Conservation (phyloP, 345 rosid species). For the Psidium guajava region DNA sequence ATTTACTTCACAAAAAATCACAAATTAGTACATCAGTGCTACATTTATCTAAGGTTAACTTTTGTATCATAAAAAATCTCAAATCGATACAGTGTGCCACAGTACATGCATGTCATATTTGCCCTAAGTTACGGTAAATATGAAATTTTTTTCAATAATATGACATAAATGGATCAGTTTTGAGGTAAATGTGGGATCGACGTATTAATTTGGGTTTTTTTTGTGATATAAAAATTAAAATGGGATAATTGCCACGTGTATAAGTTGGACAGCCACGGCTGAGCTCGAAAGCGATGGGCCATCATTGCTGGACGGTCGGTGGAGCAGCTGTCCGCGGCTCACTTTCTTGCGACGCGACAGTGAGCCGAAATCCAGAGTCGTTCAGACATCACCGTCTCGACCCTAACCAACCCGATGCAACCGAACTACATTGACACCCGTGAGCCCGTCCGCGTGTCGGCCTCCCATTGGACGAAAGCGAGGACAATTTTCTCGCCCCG, state of each 20-base stretch:
- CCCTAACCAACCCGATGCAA: background rate
- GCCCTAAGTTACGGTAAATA: background rate
- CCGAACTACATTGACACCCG: background rate
- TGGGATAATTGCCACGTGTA: too few relatives aligned
- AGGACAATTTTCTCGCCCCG: rapidly evolving
- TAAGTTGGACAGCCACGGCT: background rate
- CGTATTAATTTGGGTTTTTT: background rate
- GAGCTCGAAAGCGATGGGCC: background rate
- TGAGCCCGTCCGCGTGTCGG: background rate
- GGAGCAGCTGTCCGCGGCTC: background rate
- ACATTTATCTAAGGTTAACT: too few relatives aligned
- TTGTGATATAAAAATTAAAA: background rate
- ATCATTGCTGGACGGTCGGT: background rate
- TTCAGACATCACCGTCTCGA: background rate
- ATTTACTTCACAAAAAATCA: too few relatives aligned
- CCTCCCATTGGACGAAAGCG: rapidly evolving
- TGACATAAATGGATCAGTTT: too few relatives aligned
- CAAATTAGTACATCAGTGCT: too few relatives aligned
- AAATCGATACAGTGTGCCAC: rapidly evolving
- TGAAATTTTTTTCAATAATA: background rate
- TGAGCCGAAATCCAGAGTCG: background rate
- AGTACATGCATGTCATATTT: too few relatives aligned
- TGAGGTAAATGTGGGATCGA: rapidly evolving
- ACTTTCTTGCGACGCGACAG: background rate
- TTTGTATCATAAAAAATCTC: too few relatives aligned